Evolutionary conservation across 2,329 filamentous ascomycete genomes (phyloP), one percentile per base, ranked within the genome.

Genomic region (Balansia obtecta): DNA sequence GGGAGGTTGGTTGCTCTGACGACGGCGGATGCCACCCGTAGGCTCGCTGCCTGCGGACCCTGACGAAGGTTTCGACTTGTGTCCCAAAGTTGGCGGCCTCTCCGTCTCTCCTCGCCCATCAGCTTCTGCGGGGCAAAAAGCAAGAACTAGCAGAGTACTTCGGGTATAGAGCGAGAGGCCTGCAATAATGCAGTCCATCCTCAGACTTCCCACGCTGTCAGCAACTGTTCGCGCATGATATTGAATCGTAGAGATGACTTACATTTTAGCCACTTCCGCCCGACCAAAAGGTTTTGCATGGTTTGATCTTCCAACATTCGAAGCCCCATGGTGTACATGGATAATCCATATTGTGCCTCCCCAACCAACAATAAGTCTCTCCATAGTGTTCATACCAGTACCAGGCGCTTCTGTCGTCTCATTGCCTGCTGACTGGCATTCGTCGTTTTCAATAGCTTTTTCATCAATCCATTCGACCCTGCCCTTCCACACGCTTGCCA

Each of bases 121-220:
- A 9, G 83, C 74, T 44, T 88, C 86, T 38, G 83, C 80, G 53
- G 83, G 83, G 61, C 89, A 83, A 69, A 94, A 96, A 63, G 90
- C 90, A 70, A 98, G 84, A 61, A 97, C 85, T 60, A 95, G 79
- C 67, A 98, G 77, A 58, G 95, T 76, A 63, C 81, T 93, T 64
- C 88, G 88, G 64, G 89, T 95, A 81, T 96, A 97, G 68, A 98
- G 77, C 56, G 91, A 94, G 68, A 98, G 85, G 61, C 93, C 93
- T 64, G 93, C 95, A 73, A 98, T 88, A 66, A 95, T 89, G 74
- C 93, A 97, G 71, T 98, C 93, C 69, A 93, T 95, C 62, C 89
- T 86, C 68, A 97, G 79, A 68, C 85, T 90, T 56, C 16, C 27
- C 8, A 15, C 2, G n/a, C 38, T 4, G 38, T 33, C 38, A 49